A percentile compares a stretch with the other conserved stretches of the same genome.
Conservation (phyloP, 2,329 filamentous ascomycete genomes). For the Xylariaceae sp. region DNA sequence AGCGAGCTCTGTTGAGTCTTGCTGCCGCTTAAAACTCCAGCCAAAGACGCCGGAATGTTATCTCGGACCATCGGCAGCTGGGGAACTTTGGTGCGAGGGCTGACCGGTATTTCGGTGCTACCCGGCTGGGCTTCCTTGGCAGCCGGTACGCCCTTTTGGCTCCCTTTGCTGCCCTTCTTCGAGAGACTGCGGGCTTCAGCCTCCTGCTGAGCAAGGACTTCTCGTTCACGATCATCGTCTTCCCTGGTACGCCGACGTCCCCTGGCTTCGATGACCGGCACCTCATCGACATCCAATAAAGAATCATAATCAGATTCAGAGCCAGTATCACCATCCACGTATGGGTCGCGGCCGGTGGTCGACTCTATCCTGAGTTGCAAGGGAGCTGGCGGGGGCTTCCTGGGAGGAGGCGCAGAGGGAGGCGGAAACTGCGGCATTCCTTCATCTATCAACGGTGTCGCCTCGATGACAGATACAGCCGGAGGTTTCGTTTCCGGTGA, state of each 20-base stretch:
- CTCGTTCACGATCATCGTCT: slow-evolving; percentile 77
- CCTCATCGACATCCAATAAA: slow-evolving; percentile 62
- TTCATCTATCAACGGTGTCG: slow-evolving; percentile 41
- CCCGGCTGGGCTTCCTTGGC: slow-evolving; percentile 30
- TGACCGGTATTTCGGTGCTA: slow-evolving; percentile 34
- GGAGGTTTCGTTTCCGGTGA: slow-evolving; percentile 49
- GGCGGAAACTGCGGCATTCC: slow-evolving; percentile 46
- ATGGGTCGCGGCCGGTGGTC: slow-evolving; percentile 23
- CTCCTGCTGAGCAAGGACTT: slow-evolving; percentile 60
- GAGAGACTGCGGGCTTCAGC: slow-evolving; percentile 67
- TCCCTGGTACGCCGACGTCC: slow-evolving; percentile 80
- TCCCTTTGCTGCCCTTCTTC: slow-evolving; percentile 61
- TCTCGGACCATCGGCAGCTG: slow-evolving; percentile 33
- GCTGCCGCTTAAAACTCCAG: slow-evolving; percentile 43
- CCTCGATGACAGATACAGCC: slow-evolving; percentile 37
- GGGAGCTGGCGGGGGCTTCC: slow-evolving; percentile 82
- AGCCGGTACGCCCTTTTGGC: slow-evolving; percentile 43
- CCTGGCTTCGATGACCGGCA: slow-evolving; percentile 52
- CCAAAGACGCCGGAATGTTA: slow-evolving; percentile 44
- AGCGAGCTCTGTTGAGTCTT: slow-evolving; percentile 29
- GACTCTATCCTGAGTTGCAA: slow-evolving; percentile 58
- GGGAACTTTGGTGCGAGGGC: slow-evolving; percentile 30
- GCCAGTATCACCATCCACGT: slow-evolving; percentile 50
- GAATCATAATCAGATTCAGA: slow-evolving; percentile 83
- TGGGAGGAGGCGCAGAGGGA: slow-evolving; percentile 53